Evolutionary conservation across 768 basidiomycete genomes (phyloP).

Genomic region (Psilocybe subaeruginosa): DNA sequence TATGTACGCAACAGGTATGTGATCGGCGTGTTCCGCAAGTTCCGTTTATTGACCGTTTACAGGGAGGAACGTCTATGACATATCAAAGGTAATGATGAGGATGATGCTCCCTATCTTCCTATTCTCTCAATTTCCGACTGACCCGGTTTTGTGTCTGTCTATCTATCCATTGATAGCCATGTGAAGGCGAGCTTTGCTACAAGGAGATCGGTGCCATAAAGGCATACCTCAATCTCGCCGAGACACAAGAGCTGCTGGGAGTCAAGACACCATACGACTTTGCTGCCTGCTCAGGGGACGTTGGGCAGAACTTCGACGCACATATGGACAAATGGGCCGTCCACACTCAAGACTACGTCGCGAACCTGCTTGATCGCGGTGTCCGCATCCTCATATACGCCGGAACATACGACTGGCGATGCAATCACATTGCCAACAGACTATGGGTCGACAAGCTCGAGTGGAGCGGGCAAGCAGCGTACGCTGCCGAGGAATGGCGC

Average conservation of each 20-base stretch:
- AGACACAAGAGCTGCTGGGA: conserved; percentile 55
- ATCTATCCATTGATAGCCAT: conserved; percentile 34
- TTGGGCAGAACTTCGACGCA: conserved; percentile 51
- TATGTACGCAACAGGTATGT: conserved; percentile 47
- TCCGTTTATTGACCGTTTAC: conserved; percentile 4
- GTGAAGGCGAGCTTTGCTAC: conserved; percentile 39
- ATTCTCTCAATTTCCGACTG: not conserved
- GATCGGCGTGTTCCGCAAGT: not conserved
- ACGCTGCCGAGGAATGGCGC: conserved; percentile 47
- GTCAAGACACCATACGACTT: conserved; percentile 58
- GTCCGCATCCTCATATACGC: conserved; percentile 75
- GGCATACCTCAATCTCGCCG: conserved; percentile 58
- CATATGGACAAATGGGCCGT: conserved; percentile 65
- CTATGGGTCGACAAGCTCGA: conserved; percentile 75
- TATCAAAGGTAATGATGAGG: conserved; percentile 44
- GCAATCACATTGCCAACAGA: conserved; percentile 79
- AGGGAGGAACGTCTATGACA: conserved; percentile 58
- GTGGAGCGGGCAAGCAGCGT: conserved; percentile 67
- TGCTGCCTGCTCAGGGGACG: conserved; percentile 54
- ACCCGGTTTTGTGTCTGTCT: not conserved
- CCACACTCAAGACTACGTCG: conserved; percentile 66
- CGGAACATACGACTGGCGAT: conserved; percentile 79
- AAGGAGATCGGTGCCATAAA: conserved; percentile 41
- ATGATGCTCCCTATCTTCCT: not conserved
- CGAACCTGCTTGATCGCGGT: conserved; percentile 74